These are phyloP conservation scores for Tolypocladium pustulatum DNA, from an alignment of 2,329 filamentous ascomycete genomes.

Conservation along the genomic window DNA sequence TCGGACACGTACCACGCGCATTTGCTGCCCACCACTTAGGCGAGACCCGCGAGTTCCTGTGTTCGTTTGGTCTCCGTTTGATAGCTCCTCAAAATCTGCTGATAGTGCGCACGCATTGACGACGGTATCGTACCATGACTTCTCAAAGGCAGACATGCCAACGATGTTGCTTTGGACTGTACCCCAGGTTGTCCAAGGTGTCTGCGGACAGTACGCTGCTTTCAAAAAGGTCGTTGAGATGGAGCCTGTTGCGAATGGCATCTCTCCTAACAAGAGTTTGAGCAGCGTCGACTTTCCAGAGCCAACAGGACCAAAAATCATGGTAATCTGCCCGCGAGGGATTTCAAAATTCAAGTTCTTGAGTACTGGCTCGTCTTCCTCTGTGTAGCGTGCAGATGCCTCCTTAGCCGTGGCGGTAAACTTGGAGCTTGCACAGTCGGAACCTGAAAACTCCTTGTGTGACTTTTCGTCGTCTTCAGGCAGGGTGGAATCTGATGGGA, in stretches of 20 bases:
- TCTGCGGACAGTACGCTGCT: slow-evolving; percentile 13
- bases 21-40: slow-evolving; percentile 16
- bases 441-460: background rate
- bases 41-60: slow-evolving; percentile 12
- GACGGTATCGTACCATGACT: slow-evolving; percentile 11
- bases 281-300: slow-evolving; percentile 13
- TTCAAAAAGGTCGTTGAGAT: slow-evolving; percentile 3
- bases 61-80: slow-evolving; percentile 11
- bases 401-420: slow-evolving; percentile 1
- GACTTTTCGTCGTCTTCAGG: background rate
- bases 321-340: slow-evolving; percentile 7
- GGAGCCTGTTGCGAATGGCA: slow-evolving; percentile 7
- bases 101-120: slow-evolving; percentile 8
- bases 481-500: background rate
- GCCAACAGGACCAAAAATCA: slow-evolving; percentile 13
- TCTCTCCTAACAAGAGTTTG: slow-evolving; percentile 11
- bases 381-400: slow-evolving; percentile 5
- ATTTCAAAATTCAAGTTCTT: slow-evolving; percentile 6
- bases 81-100: slow-evolving; percentile 9
- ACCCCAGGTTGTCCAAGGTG: slow-evolving; percentile 12
- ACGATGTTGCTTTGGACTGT: slow-evolving; percentile 15
- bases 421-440: background rate
- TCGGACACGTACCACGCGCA: slow-evolving; percentile 11
- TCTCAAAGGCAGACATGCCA: slow-evolving; percentile 7
- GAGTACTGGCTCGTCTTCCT: background rate